These are phyloP conservation scores for Neotropicomus parvogracilis DNA, from an alignment of 1,284 basidiomycete species.

Conservation along the genomic window DNA sequence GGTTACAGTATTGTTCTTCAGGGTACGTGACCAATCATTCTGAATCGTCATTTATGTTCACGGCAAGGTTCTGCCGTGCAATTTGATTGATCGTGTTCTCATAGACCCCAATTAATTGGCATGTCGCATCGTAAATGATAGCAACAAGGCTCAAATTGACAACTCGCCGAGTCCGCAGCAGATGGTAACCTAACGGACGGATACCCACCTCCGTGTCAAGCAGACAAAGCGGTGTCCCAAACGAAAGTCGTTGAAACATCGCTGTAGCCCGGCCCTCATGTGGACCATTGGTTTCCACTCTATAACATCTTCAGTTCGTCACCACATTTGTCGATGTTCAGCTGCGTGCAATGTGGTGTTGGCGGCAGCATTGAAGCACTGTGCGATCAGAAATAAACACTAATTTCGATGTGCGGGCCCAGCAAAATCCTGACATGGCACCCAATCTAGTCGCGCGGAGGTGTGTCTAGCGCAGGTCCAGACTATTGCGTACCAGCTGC, in stretches of 20 bases:
- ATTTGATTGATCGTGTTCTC: not conserved
- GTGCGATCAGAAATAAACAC: not conserved
- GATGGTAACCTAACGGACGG: no score
- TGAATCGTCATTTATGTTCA: not conserved
- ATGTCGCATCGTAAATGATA: not conserved
- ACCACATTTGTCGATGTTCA: not conserved
- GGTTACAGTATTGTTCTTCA: no score
- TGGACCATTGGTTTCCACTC: no score
- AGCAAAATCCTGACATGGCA: slow-evolving; percentile 20
- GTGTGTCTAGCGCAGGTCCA: slow-evolving; percentile 1
- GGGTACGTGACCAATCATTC: not conserved
- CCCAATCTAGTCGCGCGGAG: slow-evolving; percentile 9
- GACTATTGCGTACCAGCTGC: not conserved
- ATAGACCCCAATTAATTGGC: not conserved
- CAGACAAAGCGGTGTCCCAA: not conserved
- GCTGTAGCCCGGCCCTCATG: not conserved
- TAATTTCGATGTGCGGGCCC: not conserved
- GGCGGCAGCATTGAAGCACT: not conserved
- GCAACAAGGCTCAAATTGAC: not conserved
- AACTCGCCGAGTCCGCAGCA: no score
- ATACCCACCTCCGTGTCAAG: not conserved
- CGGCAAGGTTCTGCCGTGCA: not conserved
- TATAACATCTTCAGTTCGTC: no score
- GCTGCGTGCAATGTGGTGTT: not conserved
- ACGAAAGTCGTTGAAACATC: no score